Evolutionary conservation across 345 rosid genomes (phyloP).

Genomic region (Citrus glauca): DNA sequence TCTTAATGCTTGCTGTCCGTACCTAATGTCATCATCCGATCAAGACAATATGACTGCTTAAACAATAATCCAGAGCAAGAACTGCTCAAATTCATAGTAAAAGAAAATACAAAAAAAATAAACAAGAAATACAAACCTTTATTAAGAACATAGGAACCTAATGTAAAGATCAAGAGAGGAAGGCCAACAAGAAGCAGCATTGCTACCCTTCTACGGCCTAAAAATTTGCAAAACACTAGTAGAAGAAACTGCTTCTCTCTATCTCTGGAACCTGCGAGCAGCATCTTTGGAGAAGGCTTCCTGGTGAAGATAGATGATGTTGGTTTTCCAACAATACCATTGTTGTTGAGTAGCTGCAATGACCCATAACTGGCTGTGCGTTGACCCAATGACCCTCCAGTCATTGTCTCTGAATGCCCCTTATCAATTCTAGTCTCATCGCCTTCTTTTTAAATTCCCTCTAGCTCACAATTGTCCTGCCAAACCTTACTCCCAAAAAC

Average conservation of each 20-base stretch:
- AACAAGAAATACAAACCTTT: constrained; percentile 47
- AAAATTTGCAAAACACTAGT: constrained; percentile 47
- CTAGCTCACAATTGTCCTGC: constrained; percentile 13
- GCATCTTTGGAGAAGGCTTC: constrained; percentile 44
- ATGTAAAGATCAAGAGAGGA: constrained; percentile 64
- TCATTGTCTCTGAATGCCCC: constrained; percentile 63
- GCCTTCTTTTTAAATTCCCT: constrained; percentile 21
- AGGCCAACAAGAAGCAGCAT: constrained; percentile 64
- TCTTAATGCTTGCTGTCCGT: neutral
- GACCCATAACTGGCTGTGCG: constrained; percentile 66
- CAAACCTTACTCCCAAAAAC: neutral
- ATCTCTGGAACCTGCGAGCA: constrained; percentile 53
- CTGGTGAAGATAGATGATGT: constrained; percentile 27
- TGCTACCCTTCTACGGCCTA: constrained; percentile 56
- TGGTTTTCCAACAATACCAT: constrained; percentile 15
- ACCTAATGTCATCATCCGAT: neutral
- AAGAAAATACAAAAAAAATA: neutral
- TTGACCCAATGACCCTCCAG: constrained; percentile 64
- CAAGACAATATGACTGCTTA: neutral
- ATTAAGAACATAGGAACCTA: constrained; percentile 58
- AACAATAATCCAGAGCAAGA: neutral
- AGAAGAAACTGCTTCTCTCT: constrained; percentile 70
- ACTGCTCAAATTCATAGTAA: neutral
- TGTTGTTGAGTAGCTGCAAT: constrained; percentile 23
- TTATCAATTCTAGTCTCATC: constrained; percentile 33